Base-by-base conservation (phyloP, 2,329 filamentous ascomycete species). In the Colletotrichum nymphaeae region DNA sequence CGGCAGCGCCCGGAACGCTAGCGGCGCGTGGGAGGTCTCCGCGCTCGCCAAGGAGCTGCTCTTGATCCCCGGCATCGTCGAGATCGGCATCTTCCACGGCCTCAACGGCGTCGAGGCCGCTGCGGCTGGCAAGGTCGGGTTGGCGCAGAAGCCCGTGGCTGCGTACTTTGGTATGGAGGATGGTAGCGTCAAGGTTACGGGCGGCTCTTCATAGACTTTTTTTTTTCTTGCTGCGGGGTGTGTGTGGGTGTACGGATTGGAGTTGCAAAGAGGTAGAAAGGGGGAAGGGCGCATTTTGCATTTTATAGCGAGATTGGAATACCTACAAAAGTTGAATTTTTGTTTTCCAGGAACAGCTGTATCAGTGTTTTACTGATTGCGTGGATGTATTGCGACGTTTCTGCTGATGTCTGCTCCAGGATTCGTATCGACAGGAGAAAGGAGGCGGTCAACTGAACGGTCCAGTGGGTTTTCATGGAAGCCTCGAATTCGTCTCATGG, bases 151-250 rank as follows among this genome's bases (percentile, higher is more conserved):
- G 85, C 97, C 97, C 0, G 89, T 98, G 14, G 95, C 95, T 32
- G 95, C 95, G 28, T 99, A 98, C 85, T 99, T 98, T 84, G 97
- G 97, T 46, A 94, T 97, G 91, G 90, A 93, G 57, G 93, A 94
- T 79, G 94, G 94, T 4, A 87, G 86, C 12, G 92, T 94, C 16
- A 84, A 92, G 78, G 86, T 92, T 64, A 37, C 75, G 63, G 55
- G 28, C 32, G 57, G 60, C 60, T 62, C 32, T 35, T 35, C 71
- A 32, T 72, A 67, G 26, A 49, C 8, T 11, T 32, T 32, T 28
- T 5, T 6, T 6, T 5, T 12, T 35, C 12, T 12, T 35, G 32
- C 32, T 35, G 32, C 11, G 11, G 11, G 32, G 32, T 11, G 32
- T 30, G 30, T 30, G 30, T 12, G 9, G 4, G 32, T 35, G 32